phyloP scores from a whole-genome alignment of 2,329 filamentous ascomycete species.

The Mariannaea sp. region DNA sequence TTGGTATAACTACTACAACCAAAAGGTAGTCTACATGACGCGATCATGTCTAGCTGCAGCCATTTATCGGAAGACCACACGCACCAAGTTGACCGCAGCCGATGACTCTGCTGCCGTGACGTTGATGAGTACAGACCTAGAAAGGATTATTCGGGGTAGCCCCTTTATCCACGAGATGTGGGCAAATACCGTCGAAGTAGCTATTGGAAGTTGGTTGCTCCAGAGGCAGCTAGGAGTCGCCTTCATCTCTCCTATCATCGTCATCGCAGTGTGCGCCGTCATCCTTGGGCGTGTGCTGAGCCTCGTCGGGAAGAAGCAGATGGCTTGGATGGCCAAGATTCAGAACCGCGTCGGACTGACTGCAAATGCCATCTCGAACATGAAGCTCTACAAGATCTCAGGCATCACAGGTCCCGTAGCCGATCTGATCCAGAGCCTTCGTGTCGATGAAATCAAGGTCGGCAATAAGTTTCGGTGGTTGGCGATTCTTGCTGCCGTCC shows the following conservation, averaged over 20 bases:
- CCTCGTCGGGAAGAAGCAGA: constrained; percentile 34
- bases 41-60: constrained; percentile 42
- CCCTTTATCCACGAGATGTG: constrained; percentile 47
- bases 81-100: constrained; percentile 38
- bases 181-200: constrained; percentile 49
- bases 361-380: constrained; percentile 39
- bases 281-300: constrained; percentile 24
- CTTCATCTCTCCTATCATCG: constrained; percentile 52
- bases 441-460: constrained; percentile 37
- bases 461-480: constrained; percentile 38
- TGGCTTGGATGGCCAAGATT: constrained; percentile 44
- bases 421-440: constrained; percentile 37
- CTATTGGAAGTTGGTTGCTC: constrained; percentile 53
- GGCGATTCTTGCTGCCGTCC: constrained; percentile 26
- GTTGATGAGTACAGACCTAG: constrained; percentile 55
- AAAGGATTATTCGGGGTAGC: constrained; percentile 46
- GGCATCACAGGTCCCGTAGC: constrained; percentile 38
- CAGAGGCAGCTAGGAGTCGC: constrained; percentile 52
- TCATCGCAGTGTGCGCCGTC: constrained; percentile 42
- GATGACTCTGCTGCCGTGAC: constrained; percentile 50
- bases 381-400: constrained; percentile 43
- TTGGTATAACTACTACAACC: constrained; percentile 47
- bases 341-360: constrained; percentile 43
- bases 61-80: constrained; percentile 43
- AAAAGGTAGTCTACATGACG: constrained; percentile 41